Evolutionary conservation across 2,329 filamentous ascomycete genomes (phyloP), one percentile per base, ranked within the genome.

Genomic region (Pseudogymnoascus pannorum): DNA sequence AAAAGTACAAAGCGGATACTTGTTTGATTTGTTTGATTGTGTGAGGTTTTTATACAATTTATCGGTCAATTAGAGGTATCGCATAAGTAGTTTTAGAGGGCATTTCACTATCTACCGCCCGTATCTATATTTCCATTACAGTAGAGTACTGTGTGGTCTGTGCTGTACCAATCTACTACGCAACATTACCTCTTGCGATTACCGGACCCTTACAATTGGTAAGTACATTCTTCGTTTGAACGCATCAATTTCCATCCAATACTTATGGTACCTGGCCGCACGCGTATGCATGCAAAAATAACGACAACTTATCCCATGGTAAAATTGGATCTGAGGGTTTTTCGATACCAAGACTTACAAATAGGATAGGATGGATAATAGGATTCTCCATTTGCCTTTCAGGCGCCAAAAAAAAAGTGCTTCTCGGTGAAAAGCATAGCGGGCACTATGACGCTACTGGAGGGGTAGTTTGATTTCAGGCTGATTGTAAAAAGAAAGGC

Each of bases 371-470:
- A n/a, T n/a, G 22, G 22, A 48, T 26, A 48, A 26, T 48, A 48
- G 42, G 22, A 9, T 16, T 48, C 42, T 26, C 42, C 26, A 48
- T 14, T 7, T 26, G 8, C 16, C 9, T 6, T 24, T 48, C 42
- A 48, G 42, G 42, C 42, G 16, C 22, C 16, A 42, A 3, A n/a
- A n/a, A 24, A 5, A 24, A 3, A 26, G 14, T 11, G 14, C 9
- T n/a, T 26, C 40, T 48, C 42, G 42, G 42, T 48, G 42, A 22
- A 48, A 48, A 26, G 42, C 42, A 48, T 48, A 48, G 42, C 42
- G 42, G 42, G 42, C n/a, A n/a, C 24, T 48, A 48, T 24, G 40
- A n/a, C 12, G 40, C 20, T 26, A 24, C 33, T 48, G 42, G 42
- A 48, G 42, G 42, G 42, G 42, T 48, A 48, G 42, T 9, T 14